Evolutionary conservation across 2,329 filamentous ascomycete species (phyloP).

Genomic region (Penicillium psychrosexuale): DNA sequence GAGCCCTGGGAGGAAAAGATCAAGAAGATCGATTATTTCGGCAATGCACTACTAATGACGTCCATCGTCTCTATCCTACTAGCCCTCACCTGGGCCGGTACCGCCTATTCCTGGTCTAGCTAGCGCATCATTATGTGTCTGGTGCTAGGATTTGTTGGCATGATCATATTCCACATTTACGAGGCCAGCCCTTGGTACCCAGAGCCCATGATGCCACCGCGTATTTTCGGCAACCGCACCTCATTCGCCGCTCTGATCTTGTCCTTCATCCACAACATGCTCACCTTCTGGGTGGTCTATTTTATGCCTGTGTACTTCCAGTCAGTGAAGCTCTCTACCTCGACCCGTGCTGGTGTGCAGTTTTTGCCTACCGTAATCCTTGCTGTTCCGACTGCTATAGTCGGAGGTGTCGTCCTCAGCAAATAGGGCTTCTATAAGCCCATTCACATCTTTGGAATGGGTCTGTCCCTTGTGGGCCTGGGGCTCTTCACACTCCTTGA

Average conservation of each 20-base stretch:
- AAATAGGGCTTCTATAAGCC: slow-evolving; percentile 30
- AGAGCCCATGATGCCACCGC: background rate
- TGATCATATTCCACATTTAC: background rate
- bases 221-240: background rate
- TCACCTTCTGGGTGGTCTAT: background rate
- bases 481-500: slow-evolving; percentile 28
- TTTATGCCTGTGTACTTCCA: slow-evolving; percentile 1
- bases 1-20: background rate
- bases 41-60: background rate
- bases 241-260: background rate
- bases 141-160: background rate
- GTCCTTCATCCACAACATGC: background rate
- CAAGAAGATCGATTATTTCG: background rate
- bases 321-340: background rate
- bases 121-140: background rate
- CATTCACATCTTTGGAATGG: slow-evolving; percentile 25
- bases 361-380: background rate
- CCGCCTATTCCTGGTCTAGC: background rate
- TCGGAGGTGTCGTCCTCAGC: slow-evolving; percentile 23
- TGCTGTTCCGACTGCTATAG: slow-evolving; percentile 10
- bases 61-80: background rate
- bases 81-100: background rate
- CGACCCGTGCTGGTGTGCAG: background rate
- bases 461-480: slow-evolving; percentile 20
- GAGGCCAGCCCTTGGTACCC: background rate